Conservation (phyloP, 169 alveolate species). For the Babesia microti region DNA sequence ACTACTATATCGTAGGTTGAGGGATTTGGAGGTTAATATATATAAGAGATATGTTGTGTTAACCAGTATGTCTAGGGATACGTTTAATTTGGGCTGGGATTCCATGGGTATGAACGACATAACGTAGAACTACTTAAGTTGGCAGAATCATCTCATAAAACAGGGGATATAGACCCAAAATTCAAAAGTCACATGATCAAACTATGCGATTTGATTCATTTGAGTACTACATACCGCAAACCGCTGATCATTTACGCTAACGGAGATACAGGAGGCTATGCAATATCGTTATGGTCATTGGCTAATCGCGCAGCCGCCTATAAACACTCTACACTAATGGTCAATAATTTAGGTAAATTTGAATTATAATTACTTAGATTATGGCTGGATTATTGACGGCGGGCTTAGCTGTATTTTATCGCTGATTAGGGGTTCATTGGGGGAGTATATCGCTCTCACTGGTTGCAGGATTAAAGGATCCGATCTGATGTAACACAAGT, state of each 20-base stretch:
- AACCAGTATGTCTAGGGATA: constrained; percentile 44
- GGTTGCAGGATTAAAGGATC: constrained; percentile 39
- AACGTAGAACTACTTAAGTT: constrained; percentile 36
- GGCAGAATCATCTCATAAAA: constrained; percentile 37
- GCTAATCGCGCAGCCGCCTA: constrained; percentile 50
- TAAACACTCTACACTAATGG: constrained; percentile 31
- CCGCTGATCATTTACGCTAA: constrained; percentile 56
- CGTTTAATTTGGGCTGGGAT: constrained; percentile 28
- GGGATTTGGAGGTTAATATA: constrained; percentile 49
- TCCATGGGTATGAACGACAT: constrained; percentile 18
- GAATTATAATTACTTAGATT: constrained; percentile 3
- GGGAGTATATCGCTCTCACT: constrained; percentile 55
- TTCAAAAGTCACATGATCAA: constrained; percentile 33
- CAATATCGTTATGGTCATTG: constrained; percentile 40
- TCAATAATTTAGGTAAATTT: constrained; percentile 17
- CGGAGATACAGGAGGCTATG: constrained; percentile 53
- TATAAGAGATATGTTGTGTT: constrained; percentile 50
- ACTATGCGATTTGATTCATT: constrained; percentile 42
- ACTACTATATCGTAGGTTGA: constrained; percentile 34
- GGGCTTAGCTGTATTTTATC: constrained; percentile 50
- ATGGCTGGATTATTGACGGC: constrained; percentile 45
- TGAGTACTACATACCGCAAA: constrained; percentile 47
- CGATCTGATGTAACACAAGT: constrained; percentile 55
- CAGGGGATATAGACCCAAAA: constrained; percentile 5
- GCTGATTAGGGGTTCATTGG: constrained; percentile 52